Conservation (phyloP, 2,329 filamentous ascomycete species). For the Monilinia fructigena region DNA sequence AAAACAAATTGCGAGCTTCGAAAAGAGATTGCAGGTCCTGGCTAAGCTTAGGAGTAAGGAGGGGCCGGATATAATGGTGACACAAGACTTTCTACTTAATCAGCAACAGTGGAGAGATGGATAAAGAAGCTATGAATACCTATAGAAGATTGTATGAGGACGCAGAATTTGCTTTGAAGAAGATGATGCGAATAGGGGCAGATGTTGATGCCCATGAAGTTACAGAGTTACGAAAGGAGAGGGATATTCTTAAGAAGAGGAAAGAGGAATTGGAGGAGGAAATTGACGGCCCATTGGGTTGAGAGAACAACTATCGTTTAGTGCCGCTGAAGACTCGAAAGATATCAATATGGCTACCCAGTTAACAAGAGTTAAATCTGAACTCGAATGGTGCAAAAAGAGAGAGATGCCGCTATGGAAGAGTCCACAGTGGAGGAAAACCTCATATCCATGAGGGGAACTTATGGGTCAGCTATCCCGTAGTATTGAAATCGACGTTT, state of each 20-base stretch:
- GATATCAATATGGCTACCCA: background rate
- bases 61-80: background rate
- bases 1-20: background rate
- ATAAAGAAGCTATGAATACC: background rate
- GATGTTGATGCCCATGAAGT: constrained; percentile 13
- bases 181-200: background rate
- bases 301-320: constrained; percentile 4
- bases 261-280: constrained; percentile 14
- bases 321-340: background rate
- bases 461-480: constrained; percentile 1
- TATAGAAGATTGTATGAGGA: constrained; percentile 4
- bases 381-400: background rate
- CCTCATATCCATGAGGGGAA: background rate
- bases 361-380: background rate
- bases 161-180: background rate
- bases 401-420: constrained; percentile 8
- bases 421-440: constrained; percentile 1
- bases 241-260: constrained; percentile 1
- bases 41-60: background rate
- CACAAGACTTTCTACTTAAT: constrained; percentile 10
- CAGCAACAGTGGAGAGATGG: background rate
- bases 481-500: background rate
- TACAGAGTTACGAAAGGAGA: background rate
- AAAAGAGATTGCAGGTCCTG: background rate
- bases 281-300: constrained; percentile 9